Percentiles rank a stretch among this genome's conserved stretches.
Evolutionary conservation across 2,329 filamentous ascomycete species (phyloP).

Genomic region (Trichoderma sp.): DNA sequence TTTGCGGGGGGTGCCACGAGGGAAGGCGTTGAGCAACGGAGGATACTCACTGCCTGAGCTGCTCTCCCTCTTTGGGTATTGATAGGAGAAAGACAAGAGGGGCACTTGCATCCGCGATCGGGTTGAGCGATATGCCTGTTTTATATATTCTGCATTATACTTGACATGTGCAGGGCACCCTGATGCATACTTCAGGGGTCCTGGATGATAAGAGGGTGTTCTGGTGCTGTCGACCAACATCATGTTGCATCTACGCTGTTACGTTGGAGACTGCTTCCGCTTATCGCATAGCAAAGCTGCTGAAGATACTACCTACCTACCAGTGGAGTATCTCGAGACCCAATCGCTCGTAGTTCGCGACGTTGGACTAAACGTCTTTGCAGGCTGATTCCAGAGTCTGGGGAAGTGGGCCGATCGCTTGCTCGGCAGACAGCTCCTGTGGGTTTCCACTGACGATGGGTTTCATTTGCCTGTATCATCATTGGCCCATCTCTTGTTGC

Average conservation of each 20-base stretch:
- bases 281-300: background rate
- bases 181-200: slow-evolving; percentile 1
- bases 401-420: slow-evolving; percentile 14
- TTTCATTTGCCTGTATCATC: slow-evolving; percentile 4
- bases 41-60: background rate
- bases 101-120: background rate
- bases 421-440: slow-evolving; percentile 3
- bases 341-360: background rate
- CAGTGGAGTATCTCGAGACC: too few species aligned
- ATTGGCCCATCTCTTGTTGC: background rate
- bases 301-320: background rate
- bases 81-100: background rate
- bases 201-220: background rate
- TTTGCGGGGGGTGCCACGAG: background rate
- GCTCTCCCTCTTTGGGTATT: too few species aligned
- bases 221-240: slow-evolving; percentile 1
- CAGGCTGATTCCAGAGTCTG: slow-evolving; percentile 3
- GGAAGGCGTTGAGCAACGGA: background rate
- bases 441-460: background rate
- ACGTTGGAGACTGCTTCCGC: background rate
- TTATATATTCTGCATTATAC: slow-evolving; percentile 13
- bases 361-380: background rate
- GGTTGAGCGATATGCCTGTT: slow-evolving; percentile 1
- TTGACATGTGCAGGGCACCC: background rate
- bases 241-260: slow-evolving; percentile 2